Percentiles rank a stretch among this genome's conserved stretches.
These are phyloP conservation scores for Trichoderma polysporum DNA, from an alignment of 2,329 filamentous ascomycete species.

Conservation along the genomic window DNA sequence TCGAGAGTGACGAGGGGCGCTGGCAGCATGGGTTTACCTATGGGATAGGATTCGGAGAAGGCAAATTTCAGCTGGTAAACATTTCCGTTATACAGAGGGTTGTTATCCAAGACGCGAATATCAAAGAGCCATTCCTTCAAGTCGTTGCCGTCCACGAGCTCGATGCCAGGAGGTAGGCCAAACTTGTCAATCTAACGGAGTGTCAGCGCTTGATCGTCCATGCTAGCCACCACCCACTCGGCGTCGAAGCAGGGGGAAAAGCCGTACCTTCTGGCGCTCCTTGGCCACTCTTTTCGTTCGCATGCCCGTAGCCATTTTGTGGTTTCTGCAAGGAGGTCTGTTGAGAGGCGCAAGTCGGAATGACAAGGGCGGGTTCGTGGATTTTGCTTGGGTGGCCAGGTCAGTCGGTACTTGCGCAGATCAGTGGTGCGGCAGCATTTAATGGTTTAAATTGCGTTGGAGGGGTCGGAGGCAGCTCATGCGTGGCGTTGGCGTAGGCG, in stretches of 20 bases:
- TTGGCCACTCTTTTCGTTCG: slow-evolving; percentile 32
- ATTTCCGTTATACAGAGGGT: slow-evolving; percentile 81
- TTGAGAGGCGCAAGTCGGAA: background rate
- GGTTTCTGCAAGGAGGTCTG: background rate
- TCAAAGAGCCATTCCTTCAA: slow-evolving; percentile 81
- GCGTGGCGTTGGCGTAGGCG: slow-evolving; percentile 16
- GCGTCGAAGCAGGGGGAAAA: background rate
- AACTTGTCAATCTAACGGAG: slow-evolving; percentile 50
- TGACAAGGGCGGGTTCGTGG: background rate
- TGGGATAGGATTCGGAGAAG: slow-evolving; percentile 83
- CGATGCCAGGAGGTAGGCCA: slow-evolving; percentile 67
- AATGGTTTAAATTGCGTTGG: background rate
- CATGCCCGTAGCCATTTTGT: slow-evolving; percentile 30
- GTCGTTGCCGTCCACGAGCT: slow-evolving; percentile 78
- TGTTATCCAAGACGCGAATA: slow-evolving; percentile 83
- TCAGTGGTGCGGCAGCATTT: background rate
- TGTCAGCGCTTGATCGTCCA: slow-evolving; percentile 23
- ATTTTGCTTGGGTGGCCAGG: background rate
- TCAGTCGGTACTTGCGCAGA: background rate
- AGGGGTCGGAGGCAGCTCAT: slow-evolving; percentile 3
- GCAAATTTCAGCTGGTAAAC: slow-evolving; percentile 83
- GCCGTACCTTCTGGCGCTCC: slow-evolving; percentile 32
- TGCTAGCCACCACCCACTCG: background rate
- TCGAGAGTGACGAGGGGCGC: background rate
- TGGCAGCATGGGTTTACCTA: slow-evolving; percentile 57